A percentile compares a stretch with the other conserved stretches of the same genome.
Conservation (phyloP, 1,284 basidiomycete genomes). For the Xanthoconium separans region DNA sequence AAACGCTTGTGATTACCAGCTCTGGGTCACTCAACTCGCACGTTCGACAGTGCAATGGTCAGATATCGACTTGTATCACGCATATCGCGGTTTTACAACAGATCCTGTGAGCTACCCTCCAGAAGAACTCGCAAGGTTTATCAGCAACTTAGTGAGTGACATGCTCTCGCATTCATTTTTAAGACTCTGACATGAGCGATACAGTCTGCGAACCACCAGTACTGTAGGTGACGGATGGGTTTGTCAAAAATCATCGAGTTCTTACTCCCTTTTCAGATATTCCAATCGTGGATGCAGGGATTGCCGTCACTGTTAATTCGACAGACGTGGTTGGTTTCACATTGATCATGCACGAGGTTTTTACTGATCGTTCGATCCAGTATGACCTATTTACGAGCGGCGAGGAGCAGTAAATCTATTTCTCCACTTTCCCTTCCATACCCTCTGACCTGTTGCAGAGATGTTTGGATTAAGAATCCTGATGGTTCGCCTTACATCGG, state of each 20-base stretch:
- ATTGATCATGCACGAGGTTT: background rate
- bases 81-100: slow-evolving; percentile 63
- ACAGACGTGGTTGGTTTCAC: slow-evolving; percentile 32
- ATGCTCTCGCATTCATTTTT: background rate
- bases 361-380: slow-evolving; percentile 19
- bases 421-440: background rate
- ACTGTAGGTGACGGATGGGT: slow-evolving; percentile 3
- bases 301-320: slow-evolving; percentile 35
- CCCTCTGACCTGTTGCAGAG: slow-evolving; percentile 35
- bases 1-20: background rate
- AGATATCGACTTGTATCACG: slow-evolving; percentile 71
- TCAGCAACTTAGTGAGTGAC: slow-evolving; percentile 50
- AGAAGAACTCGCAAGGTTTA: slow-evolving; percentile 56
- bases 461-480: slow-evolving; percentile 62
- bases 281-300: slow-evolving; percentile 39
- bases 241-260: background rate
- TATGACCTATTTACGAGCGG: slow-evolving; percentile 45
- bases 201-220: background rate
- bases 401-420: slow-evolving; percentile 35
- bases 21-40: background rate
- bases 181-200: background rate
- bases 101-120: slow-evolving; percentile 62
- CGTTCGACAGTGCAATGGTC: slow-evolving; percentile 60
- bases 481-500: slow-evolving; percentile 65
- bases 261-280: slow-evolving; percentile 30